Evolutionary conservation across 305 asterid species (phyloP).

Genomic region (Stenogyne calaminthoides): DNA sequence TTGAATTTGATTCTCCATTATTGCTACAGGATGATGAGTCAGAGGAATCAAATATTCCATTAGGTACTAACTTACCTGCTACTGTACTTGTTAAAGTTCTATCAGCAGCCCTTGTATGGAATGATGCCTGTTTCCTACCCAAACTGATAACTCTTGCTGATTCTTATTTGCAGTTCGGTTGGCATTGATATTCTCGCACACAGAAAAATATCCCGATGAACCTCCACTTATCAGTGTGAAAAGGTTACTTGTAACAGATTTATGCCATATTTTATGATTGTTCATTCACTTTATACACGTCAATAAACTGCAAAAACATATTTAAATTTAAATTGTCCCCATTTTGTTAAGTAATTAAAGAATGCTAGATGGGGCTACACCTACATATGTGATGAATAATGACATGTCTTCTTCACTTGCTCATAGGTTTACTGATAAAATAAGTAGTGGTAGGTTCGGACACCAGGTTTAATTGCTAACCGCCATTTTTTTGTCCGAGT

Average conservation of each 20-base stretch:
- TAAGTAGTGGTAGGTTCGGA: not conserved
- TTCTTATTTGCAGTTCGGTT: constrained; percentile 58
- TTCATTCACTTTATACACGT: not conserved
- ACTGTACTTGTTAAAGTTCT: constrained; percentile 24
- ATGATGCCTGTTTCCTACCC: constrained; percentile 16
- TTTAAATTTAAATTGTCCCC: not conserved
- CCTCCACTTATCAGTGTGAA: constrained; percentile 77
- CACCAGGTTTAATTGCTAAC: not conserved
- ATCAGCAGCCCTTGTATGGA: constrained; percentile 23
- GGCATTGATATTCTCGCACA: constrained; percentile 87
- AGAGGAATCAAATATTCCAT: constrained; percentile 53
- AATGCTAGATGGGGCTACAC: constrained; percentile 14
- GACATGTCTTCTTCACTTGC: not conserved
- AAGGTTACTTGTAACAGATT: constrained; percentile 48
- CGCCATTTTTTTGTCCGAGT: not conserved
- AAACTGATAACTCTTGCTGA: constrained; percentile 30
- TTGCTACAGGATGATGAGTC: constrained; percentile 71
- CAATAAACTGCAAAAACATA: not conserved
- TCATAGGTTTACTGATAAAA: not conserved
- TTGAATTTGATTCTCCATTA: constrained; percentile 21
- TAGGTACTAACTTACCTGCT: constrained; percentile 49
- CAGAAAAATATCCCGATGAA: constrained; percentile 92
- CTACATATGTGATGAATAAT: not conserved
- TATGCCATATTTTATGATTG: not conserved
- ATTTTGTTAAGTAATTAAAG: constrained; percentile 10